Base-by-base conservation (phyloP, 148 eudicot species). In the Amaranthus hypochondriacus region DNA sequence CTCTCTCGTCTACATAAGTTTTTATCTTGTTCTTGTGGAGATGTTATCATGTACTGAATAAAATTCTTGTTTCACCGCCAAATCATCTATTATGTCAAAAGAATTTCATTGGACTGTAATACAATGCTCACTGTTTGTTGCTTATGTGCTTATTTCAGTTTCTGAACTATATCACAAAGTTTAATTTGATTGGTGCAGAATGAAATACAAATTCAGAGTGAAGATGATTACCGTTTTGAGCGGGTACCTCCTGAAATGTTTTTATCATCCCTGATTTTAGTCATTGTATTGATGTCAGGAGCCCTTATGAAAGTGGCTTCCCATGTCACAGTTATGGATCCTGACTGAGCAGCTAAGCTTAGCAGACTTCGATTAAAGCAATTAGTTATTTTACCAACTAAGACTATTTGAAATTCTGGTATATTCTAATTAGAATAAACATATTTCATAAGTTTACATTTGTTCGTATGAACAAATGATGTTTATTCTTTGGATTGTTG, bases 181-280 rank as follows among this genome's bases (percentile, higher is more conserved):
- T 48, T 18, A 13, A 47, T 76, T 68, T 81, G 48, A 55, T 81
- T 84, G 73, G 50, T 85, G 83, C 99, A 95, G 99, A 86, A 86
- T 80, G 99, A 95, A 86, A 95, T 92, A 78, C 84, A 21, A 59
- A 90, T 89, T 63, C 99, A 88, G 84, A 95, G 92, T 78, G 86
- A 80, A 65, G 91, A 96, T 66, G 71, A 70, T 59, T 96, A 96
- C 63, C 97, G 99, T 62, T 90, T 90, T 84, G 99, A 90, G 81
- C 98, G 92, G 98, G 98, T 95, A 84, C 64, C 44, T 21, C 69
- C 59, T 52, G 57, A 12, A 28, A 62, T n/a, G 66, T 18, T 70
- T 67, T 1, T 56, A 44, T 62, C 43, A 49, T 82, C 21, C 28
- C 42, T 60, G 12, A 47, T 8, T 75, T 56, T 15, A 11, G 50